Evolutionary conservation across 768 basidiomycete species (phyloP).

Genomic region (Xerocomus potaroensis): DNA sequence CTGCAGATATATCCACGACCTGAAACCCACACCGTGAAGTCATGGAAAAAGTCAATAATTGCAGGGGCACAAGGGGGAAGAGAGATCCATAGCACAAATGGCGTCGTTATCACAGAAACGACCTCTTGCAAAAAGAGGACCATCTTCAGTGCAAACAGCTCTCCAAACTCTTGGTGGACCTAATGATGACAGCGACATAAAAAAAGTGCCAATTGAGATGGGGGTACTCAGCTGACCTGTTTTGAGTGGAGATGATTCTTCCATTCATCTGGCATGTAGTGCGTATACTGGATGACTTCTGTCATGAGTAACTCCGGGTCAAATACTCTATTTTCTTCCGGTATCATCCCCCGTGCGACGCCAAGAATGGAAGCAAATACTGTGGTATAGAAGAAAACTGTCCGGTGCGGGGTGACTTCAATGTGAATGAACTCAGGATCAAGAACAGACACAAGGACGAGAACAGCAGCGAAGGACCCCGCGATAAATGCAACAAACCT

Average conservation of each 20-base stretch:
- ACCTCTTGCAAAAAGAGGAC: conserved; percentile 85
- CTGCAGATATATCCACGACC: conserved; percentile 96
- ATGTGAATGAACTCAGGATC: conserved; percentile 94
- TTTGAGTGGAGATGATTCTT: conserved; percentile 85
- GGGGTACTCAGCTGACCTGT: conserved; percentile 43
- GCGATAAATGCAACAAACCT: conserved; percentile 96
- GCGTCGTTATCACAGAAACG: conserved; percentile 87
- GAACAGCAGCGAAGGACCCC: conserved; percentile 94
- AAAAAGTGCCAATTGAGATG: neutral
- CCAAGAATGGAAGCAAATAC: conserved; percentile 87
- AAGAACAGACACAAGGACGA: conserved; percentile 85
- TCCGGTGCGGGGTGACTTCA: conserved; percentile 90
- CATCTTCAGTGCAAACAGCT: conserved; percentile 91
- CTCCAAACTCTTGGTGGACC: conserved; percentile 89
- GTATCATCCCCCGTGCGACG: conserved; percentile 91
- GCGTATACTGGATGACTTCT: conserved; percentile 90
- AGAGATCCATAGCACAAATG: conserved; percentile 91
- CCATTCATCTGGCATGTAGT: conserved; percentile 96
- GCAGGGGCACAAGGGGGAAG: conserved; percentile 85
- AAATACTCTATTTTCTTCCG: conserved; percentile 89
- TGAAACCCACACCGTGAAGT: conserved; percentile 96
- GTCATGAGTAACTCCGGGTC: conserved; percentile 92
- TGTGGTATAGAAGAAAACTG: conserved; percentile 89
- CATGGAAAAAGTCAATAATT: conserved; percentile 96
- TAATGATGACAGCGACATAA: conserved; percentile 27